phyloP scores from a whole-genome alignment of 2,329 filamentous ascomycete genomes.

The Cytospora piceicola region DNA sequence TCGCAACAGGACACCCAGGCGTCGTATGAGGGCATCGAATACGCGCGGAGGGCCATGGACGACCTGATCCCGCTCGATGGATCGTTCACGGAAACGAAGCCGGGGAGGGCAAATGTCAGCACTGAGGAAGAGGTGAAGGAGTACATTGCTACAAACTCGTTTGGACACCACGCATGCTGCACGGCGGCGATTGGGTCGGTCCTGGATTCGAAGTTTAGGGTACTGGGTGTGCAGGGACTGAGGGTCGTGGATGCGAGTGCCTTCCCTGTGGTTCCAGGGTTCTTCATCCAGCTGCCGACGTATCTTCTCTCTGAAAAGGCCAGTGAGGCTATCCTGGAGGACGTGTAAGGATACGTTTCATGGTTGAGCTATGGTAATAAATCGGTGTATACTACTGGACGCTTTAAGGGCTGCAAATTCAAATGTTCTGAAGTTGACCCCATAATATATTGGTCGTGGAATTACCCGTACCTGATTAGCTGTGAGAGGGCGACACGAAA shows the following conservation, averaged over 20 bases:
- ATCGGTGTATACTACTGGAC: too few species aligned
- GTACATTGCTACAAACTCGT: conserved; percentile 31
- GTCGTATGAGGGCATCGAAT: conserved; percentile 57
- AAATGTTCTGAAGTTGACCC: too few species aligned
- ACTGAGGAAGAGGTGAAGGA: conserved; percentile 32
- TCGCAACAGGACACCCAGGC: conserved; percentile 55
- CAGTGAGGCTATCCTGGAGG: conserved; percentile 26
- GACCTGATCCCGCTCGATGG: conserved; percentile 23
- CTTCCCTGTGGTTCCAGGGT: conserved; percentile 52
- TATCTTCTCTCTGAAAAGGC: conserved; percentile 46
- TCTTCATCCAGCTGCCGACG: conserved; percentile 51
- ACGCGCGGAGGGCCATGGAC: conserved; percentile 45
- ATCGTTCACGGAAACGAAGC: conserved; percentile 32
- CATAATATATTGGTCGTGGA: too few species aligned
- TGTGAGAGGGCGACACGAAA: too few species aligned
- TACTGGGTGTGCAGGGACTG: conserved; percentile 54
- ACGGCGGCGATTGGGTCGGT: conserved; percentile 45
- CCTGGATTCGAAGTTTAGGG: conserved; percentile 56
- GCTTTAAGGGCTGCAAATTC: too few species aligned
- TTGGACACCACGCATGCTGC: conserved; percentile 32
- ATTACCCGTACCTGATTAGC: too few species aligned
- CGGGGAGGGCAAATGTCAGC: conserved; percentile 26
- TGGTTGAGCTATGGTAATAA: background rate
- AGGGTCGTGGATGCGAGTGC: conserved; percentile 61
- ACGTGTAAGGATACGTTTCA: background rate